phyloP scores from a whole-genome alignment of 2,329 filamentous ascomycete species.

The Monosporascus cannonballus region DNA sequence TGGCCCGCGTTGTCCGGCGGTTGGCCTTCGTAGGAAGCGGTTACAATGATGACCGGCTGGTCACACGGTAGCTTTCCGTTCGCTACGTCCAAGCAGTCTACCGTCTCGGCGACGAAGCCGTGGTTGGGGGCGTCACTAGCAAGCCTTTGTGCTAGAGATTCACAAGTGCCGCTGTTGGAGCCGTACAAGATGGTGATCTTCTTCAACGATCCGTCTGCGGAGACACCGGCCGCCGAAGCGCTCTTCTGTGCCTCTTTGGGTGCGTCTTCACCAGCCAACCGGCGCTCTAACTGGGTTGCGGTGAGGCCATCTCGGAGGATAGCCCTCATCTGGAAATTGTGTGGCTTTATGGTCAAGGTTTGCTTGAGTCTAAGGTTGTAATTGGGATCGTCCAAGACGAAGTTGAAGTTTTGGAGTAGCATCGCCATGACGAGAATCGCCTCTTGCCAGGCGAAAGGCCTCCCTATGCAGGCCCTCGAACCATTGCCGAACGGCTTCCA shows the following conservation, averaged over 20 bases:
- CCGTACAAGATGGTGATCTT: constrained; percentile 65
- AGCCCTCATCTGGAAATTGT: constrained; percentile 47
- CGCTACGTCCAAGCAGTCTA: constrained; percentile 56
- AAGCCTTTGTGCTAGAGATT: constrained; percentile 59
- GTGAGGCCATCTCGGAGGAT: constrained; percentile 39
- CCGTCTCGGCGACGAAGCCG: constrained; percentile 50
- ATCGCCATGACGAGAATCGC: constrained; percentile 51
- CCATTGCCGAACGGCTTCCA: constrained; percentile 76
- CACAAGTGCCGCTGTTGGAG: constrained; percentile 69
- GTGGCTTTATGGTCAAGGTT: constrained; percentile 44
- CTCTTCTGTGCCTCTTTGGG: constrained; percentile 7
- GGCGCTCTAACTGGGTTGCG: constrained; percentile 39
- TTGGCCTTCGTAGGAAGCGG: constrained; percentile 68
- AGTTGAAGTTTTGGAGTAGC: constrained; percentile 56
- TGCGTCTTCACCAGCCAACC: constrained; percentile 29
- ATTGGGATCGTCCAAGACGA: constrained; percentile 48
- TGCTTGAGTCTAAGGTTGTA: constrained; percentile 42
- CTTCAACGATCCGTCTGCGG: constrained; percentile 21
- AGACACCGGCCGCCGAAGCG: constrained; percentile 1
- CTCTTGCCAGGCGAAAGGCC: constrained; percentile 72
- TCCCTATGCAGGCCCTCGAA: constrained; percentile 63
- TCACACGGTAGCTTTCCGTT: constrained; percentile 53
- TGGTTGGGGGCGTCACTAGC: constrained; percentile 51
- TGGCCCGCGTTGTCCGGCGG: constrained; percentile 65
- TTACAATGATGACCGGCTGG: constrained; percentile 60